A percentile compares a stretch with the other conserved stretches of the same genome.
Conservation (phyloP, 495 filamentous ascomycete species). For the Filosporella fistucella region DNA sequence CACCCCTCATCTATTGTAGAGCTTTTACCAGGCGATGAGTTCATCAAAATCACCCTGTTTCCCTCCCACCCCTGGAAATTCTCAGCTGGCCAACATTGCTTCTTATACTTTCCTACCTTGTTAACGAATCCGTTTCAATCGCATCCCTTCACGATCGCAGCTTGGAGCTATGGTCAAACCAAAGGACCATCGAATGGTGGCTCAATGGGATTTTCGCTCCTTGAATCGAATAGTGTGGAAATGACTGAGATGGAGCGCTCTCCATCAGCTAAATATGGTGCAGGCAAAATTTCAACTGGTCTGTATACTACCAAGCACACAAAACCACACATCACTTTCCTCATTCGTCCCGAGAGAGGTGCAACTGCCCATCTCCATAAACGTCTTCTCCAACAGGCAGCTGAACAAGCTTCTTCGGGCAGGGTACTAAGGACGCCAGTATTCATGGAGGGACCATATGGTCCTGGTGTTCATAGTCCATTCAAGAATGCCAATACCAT, state of each 20-base stretch:
- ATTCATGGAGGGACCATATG: constrained; percentile 59
- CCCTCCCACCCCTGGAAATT: neutral
- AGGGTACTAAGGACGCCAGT: too few species aligned
- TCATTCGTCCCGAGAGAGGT: constrained; percentile 35
- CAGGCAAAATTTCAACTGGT: neutral
- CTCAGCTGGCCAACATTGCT: constrained; percentile 47
- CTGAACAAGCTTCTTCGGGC: constrained; percentile 9
- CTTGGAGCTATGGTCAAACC: too few species aligned
- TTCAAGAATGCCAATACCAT: neutral
- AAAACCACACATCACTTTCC: constrained; percentile 16
- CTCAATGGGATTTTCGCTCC: neutral
- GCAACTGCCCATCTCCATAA: constrained; percentile 40
- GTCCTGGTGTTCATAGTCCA: constrained; percentile 33
- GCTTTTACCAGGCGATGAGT: constrained; percentile 33
- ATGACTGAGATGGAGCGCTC: neutral
- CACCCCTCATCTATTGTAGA: neutral
- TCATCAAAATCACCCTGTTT: constrained; percentile 13
- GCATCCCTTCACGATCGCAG: constrained; percentile 56
- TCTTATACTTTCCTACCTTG: constrained; percentile 46
- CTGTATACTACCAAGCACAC: neutral
- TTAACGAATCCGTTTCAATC: constrained; percentile 47
- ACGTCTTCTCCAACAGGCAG: constrained; percentile 25
- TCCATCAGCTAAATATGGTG: too few species aligned
- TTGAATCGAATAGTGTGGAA: neutral
- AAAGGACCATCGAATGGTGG: neutral